These are phyloP conservation scores for Monosporozyma yasuniensis DNA, from an alignment of 805 yeast genomes.

Conservation along the genomic window DNA sequence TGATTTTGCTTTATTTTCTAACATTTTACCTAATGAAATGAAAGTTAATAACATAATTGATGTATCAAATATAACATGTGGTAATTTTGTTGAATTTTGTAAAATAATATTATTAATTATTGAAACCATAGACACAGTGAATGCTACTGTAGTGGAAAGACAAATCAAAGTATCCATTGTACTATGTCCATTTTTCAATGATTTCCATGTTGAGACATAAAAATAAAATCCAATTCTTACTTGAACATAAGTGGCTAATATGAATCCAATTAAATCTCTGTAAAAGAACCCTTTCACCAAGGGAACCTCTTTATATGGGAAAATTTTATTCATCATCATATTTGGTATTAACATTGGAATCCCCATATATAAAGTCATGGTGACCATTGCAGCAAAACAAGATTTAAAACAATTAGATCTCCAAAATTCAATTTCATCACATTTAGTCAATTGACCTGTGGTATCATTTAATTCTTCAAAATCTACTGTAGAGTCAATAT, in stretches of 20 bases:
- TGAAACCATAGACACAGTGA: constrained; percentile 58
- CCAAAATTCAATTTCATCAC: constrained; percentile 71
- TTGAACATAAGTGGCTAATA: constrained; percentile 54
- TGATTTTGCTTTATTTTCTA: constrained; percentile 89
- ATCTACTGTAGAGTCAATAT: background rate
- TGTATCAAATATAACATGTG: constrained; percentile 77
- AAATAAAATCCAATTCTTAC: constrained; percentile 59
- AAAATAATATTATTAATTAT: constrained; percentile 40
- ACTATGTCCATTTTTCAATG: constrained; percentile 60
- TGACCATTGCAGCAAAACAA: constrained; percentile 52
- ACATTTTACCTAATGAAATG: constrained; percentile 81
- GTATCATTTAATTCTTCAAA: background rate
- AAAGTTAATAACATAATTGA: constrained; percentile 75
- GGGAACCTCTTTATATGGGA: constrained; percentile 22
- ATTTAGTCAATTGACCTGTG: constrained; percentile 34
- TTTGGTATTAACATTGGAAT: constrained; percentile 34
- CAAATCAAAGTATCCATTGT: constrained; percentile 92
- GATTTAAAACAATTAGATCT: constrained; percentile 44
- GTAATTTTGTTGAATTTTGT: constrained; percentile 33
- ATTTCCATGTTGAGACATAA: constrained; percentile 52
- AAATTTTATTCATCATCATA: constrained; percentile 25
- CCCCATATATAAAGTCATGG: constrained; percentile 42
- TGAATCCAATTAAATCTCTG: constrained; percentile 50
- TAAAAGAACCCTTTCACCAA: constrained; percentile 20
- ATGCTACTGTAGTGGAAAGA: constrained; percentile 74